Evolutionary conservation across 1,284 basidiomycete genomes (phyloP), one percentile per base, ranked within the genome.

Genomic region (Tremellales sp.): DNA sequence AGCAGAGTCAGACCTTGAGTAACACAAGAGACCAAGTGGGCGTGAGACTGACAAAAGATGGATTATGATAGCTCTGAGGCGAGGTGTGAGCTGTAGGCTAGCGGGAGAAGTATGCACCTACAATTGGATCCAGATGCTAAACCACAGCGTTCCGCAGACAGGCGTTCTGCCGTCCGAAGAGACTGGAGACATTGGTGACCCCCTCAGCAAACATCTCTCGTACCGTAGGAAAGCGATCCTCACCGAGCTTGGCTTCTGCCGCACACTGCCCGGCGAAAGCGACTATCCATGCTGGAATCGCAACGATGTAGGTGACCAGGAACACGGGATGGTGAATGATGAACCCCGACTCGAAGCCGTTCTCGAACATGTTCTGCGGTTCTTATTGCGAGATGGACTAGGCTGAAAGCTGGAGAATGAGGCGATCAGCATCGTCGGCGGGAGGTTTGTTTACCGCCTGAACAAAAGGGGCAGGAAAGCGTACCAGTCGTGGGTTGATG

Each of bases 301-400:
- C 79, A 40, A 97, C 78, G 49, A 90, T 78, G 53, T 85, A 83
- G 2, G 92, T 94, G 66, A 86, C 83, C 31, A 93, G 77, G 66
- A 95, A 90, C 63, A 91, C 78, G 66, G 92, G 90, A 71, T 94
- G 88, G 18, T 87, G 86, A 54, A 91, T 77, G 57, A 94, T 85
- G 58, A 51, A 56, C 34, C 63, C 54, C 1, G 58, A 32, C 42
- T 68, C 57, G 43, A 66, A 56, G n/a, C 63, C 61, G 33, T 58
- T 54, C 48, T 57, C 50, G 39, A 57, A 53, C 61, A 64, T 61
- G 44, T 48, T 47, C 36, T 9, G 22, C 21, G 22, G 39, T 31
- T 28, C 16, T 33, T 31, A 27, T 39, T 35, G 21, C 28, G 43
- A 9, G 26, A 34, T 14, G 21, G 24, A 26, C 43, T 19, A n/a